Evolutionary conservation across 768 basidiomycete species (phyloP), one percentile per base, ranked within the genome.

Genomic region (Hirschioporus abietinus): DNA sequence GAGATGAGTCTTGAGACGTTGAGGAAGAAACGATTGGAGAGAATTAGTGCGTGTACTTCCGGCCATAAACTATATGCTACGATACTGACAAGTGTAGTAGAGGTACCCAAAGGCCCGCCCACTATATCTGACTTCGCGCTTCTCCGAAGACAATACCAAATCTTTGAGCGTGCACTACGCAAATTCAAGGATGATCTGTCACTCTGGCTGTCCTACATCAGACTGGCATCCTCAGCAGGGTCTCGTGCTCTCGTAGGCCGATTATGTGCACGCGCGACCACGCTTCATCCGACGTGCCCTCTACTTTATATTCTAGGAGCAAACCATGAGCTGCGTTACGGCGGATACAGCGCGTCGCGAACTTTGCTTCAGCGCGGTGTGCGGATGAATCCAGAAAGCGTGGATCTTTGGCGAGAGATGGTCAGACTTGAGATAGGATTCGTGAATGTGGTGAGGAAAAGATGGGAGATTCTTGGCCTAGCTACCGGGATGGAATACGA

Each of bases 351-450:
- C n/a, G 84, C 91, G 0, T 93, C 95, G 10, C 90, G 95, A 30
- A 83, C 89, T 36, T 79, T 96, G 57, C 81, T 98, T 58, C 92
- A 95, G 68, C 88, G 95, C 7, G 95, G 95, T 15, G 82, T 96
- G 60, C 84, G 95, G 36, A 75, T 96, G 63, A 90, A 94, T 70
- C 78, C 82, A 15, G 85, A 89, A 64, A 91, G 86, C 69, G 75
- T 84, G 35, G 87, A 89, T 66, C 80, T 98, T 76, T 98, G 95
- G 95, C 81, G 82, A 24, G 95, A 96, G 76, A 96, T 95, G 74
- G 87, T 94, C 69, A 88, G 88, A 74, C 93, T 97, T 86, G 95
- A 98, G 75, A 78, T 96, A 5, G 88, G 88, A 1, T 96, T 93
- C 75, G 80, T 93, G 8, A 94, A 96, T 78, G 86, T 85, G 17